A percentile compares a stretch with the other conserved stretches of the same genome.
phyloP scores from a whole-genome alignment of 1,284 basidiomycete genomes.

The Porogramme epimiltina region DNA sequence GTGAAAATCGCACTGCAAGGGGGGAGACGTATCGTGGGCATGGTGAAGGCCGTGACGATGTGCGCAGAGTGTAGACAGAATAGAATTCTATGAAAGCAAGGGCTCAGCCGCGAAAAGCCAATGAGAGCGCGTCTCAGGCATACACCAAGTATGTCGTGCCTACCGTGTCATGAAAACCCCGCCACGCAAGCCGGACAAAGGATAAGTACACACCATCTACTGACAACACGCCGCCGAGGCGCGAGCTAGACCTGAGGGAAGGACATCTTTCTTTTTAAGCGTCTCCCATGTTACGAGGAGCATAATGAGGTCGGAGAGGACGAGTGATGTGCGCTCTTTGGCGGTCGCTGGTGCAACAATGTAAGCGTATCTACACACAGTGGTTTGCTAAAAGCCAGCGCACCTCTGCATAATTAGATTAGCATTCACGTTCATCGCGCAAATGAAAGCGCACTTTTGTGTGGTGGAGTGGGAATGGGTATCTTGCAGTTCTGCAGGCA shows the following conservation, averaged over 20 bases:
- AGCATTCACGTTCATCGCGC: too few species aligned
- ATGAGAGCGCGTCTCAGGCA: too few species aligned
- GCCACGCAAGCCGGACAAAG: not conserved
- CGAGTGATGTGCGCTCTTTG: not conserved
- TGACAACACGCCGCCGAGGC: not conserved
- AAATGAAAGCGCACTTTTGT: not conserved
- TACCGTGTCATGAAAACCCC: not conserved
- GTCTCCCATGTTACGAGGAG: constrained; percentile 2
- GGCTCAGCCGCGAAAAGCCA: too few species aligned
- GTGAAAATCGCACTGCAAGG: too few species aligned
- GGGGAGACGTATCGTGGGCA: not conserved
- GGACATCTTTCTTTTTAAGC: not conserved
- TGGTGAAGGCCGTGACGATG: not conserved
- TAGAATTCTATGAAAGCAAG: not conserved
- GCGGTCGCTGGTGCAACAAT: not conserved
- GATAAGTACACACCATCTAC: not conserved
- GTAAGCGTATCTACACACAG: not conserved
- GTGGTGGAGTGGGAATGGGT: not conserved
- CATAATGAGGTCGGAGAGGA: constrained; percentile 2
- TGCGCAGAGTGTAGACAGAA: not conserved
- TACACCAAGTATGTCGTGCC: constrained; percentile 5
- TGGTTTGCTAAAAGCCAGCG: not conserved
- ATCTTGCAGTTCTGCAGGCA: not conserved
- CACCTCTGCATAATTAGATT: too few species aligned
- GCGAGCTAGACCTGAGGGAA: not conserved